Evolutionary conservation across 2,329 filamentous ascomycete genomes (phyloP), one percentile per base, ranked within the genome.

Genomic region (Penicillium polonicum): DNA sequence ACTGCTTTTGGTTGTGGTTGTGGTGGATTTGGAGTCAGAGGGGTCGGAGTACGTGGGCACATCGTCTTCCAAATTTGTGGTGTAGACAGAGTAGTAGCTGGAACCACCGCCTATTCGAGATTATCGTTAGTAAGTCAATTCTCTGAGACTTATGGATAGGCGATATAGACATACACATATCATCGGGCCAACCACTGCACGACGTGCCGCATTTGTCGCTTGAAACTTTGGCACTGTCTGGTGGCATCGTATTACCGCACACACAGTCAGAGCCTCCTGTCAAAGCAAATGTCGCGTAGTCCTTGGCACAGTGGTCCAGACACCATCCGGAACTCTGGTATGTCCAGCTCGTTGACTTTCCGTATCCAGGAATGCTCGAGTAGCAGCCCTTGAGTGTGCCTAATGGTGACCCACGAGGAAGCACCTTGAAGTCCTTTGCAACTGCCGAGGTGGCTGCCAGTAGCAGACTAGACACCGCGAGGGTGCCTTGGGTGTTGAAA

Each of bases 181-280:
- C 82, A 1, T 70, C 35, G 23, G 75, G 76, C 66, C 79, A 92
- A 9, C 85, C 89, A 25, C 83, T 79, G 72, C 92, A 96, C 0
- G 79, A 70, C 29, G 80, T 82, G 68, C 84, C 79, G 76, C 92
- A 96, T 17, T 85, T 76, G 8, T 71, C 71, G 68, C 88, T 82
- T 44, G 81, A 76, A 7, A 85, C 82, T 59, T 86, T 70, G 41
- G 78, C 77, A 17, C 77, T 77, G 39, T 78, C 67, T 17, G 86
- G 79, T 0, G 92, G 92, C 48, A 92, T 81, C 58, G 80, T 74
- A 61, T 85, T 77, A 58, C 91, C 92, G 68, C 92, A 96, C 68
- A 80, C 90, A 76, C 92, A 96, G 62, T 85, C 75, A 19, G 80
- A 78, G 17, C 83, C 83, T 19, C 81, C 80, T 8, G 81, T 83